Evolutionary conservation across 768 basidiomycete genomes (phyloP).

Genomic region (Leccinum disarticulatum): DNA sequence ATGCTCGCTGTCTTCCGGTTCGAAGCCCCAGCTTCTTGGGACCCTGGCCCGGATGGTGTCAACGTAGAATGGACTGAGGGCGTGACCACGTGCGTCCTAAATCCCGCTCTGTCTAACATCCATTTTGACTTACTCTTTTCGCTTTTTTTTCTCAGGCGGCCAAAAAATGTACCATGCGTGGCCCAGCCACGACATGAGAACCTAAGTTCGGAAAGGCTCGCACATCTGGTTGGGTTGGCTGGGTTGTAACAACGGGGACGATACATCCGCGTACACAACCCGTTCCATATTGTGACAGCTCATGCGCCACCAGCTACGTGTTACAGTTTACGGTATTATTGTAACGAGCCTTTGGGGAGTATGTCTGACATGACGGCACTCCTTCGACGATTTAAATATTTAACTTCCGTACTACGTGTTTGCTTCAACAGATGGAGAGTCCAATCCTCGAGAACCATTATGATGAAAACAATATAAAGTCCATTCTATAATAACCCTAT

Average conservation of each 20-base stretch:
- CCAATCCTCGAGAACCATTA: too few species aligned
- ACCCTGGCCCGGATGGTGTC: constrained; percentile 19
- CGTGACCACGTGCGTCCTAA: constrained; percentile 20
- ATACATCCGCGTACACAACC: background rate
- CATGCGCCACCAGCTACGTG: background rate
- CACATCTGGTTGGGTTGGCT: constrained; percentile 8
- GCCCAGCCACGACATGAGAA: constrained; percentile 10
- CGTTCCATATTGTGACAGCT: background rate
- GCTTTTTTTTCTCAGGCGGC: constrained; percentile 9
- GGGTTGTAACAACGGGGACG: constrained; percentile 3
- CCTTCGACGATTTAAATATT: background rate
- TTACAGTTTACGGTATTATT: background rate
- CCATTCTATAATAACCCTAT: too few species aligned
- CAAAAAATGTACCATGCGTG: constrained; percentile 11
- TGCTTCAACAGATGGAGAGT: too few species aligned
- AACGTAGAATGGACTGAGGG: constrained; percentile 24
- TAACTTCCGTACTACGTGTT: too few species aligned
- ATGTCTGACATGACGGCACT: background rate
- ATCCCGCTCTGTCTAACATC: background rate
- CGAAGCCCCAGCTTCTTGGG: constrained; percentile 14
- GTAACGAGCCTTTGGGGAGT: background rate
- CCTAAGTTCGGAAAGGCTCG: constrained; percentile 14
- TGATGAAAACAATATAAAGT: too few species aligned
- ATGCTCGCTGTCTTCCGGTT: constrained; percentile 20
- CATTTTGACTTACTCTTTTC: background rate